Percentiles rank a stretch among this genome's conserved stretches.
phyloP scores from a whole-genome alignment of 148 eudicot species.

The Hydrangea macrophylla region DNA sequence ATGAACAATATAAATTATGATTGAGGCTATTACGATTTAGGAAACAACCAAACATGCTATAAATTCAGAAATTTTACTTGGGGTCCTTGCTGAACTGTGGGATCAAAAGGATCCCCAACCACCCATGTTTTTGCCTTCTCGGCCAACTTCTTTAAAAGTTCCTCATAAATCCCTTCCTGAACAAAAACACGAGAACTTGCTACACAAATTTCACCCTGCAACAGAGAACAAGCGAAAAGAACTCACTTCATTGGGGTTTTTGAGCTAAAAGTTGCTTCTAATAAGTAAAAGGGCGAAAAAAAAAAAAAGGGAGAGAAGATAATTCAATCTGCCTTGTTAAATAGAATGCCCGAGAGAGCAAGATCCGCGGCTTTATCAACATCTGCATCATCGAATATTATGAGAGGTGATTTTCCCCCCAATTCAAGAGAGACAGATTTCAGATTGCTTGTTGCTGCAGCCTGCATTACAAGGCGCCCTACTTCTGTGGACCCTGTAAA shows the following conservation, averaged over 20 bases:
- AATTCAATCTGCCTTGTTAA: conserved; percentile 49
- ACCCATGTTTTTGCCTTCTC: conserved; percentile 65
- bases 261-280: not conserved
- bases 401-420: conserved; percentile 83
- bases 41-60: no score
- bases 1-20: no score
- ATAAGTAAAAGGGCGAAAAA: not conserved
- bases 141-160: conserved; percentile 44
- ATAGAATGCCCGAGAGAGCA: conserved; percentile 49
- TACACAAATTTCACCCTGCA: conserved; percentile 80
- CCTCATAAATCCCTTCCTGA: conserved; percentile 84
- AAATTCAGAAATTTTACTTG: conserved; percentile 36
- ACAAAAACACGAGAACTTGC: conserved; percentile 74
- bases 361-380: conserved; percentile 50
- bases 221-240: no score
- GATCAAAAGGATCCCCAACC: conserved; percentile 85
- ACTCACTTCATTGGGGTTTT: not conserved
- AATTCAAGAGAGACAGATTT: conserved; percentile 80
- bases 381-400: conserved; percentile 82
- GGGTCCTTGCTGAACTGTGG: conserved; percentile 67
- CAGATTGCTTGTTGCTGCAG: conserved; percentile 77
- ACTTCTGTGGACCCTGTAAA: conserved; percentile 88
- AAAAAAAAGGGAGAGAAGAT: no score
- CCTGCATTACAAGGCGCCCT: conserved; percentile 73
- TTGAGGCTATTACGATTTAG: no score